These are phyloP conservation scores for Cladosporium austrohemisphaericum DNA, from an alignment of 2,329 filamentous ascomycete genomes.

Conservation along the genomic window DNA sequence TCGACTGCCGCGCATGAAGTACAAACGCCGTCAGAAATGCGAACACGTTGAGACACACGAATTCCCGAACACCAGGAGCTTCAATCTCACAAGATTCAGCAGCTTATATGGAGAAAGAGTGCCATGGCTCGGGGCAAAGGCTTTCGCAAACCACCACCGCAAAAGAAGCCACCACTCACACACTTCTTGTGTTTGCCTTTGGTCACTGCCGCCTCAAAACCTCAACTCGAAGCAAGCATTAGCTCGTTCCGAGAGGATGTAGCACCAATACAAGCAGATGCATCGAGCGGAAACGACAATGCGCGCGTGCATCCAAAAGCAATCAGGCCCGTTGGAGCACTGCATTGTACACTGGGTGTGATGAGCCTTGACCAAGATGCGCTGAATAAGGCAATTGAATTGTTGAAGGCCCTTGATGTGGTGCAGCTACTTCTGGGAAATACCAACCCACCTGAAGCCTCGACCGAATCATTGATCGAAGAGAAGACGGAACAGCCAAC, in stretches of 20 bases:
- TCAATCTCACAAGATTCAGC: neutral
- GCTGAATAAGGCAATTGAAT: slow-evolving; percentile 45
- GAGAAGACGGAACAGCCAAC: neutral
- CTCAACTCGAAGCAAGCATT: slow-evolving; percentile 63
- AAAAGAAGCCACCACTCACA: slow-evolving; percentile 51
- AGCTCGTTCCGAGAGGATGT: slow-evolving; percentile 60
- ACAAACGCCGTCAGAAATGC: too few relatives aligned
- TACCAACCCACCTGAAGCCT: neutral
- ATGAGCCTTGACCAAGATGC: slow-evolving; percentile 64
- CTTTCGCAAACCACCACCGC: slow-evolving; percentile 22
- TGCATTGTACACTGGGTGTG: slow-evolving; percentile 84
- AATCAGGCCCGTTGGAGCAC: slow-evolving; percentile 70
- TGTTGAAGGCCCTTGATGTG: slow-evolving; percentile 32
- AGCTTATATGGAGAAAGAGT: too few relatives aligned
- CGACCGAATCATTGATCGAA: neutral
- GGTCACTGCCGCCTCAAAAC: slow-evolving; percentile 55
- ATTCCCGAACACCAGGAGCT: too few relatives aligned
- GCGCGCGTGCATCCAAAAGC: slow-evolving; percentile 47
- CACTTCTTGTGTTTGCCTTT: slow-evolving; percentile 78
- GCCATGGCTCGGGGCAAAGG: slow-evolving; percentile 14
- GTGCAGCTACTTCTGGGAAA: slow-evolving; percentile 18
- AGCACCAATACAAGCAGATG: neutral
- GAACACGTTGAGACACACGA: too few relatives aligned
- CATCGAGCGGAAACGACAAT: slow-evolving; percentile 1
- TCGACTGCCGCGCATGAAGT: too few relatives aligned